Evolutionary conservation across 805 yeast species (phyloP).

Genomic region (Candida endomychidarum): DNA sequence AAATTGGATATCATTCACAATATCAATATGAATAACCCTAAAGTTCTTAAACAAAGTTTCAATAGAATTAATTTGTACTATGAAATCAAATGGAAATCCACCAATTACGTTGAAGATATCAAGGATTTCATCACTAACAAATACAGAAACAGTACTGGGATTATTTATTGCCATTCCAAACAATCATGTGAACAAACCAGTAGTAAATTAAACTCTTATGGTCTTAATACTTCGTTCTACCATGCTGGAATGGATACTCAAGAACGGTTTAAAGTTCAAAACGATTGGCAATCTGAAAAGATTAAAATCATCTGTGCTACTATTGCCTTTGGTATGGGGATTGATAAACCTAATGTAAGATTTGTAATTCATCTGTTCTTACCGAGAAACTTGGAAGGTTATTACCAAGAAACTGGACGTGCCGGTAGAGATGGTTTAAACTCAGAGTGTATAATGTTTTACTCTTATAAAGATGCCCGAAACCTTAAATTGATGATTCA

Average conservation of each 20-base stretch:
- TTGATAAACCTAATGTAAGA: constrained; percentile 93
- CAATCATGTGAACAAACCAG: constrained; percentile 84
- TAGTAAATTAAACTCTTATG: constrained; percentile 52
- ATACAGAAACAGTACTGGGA: constrained; percentile 69
- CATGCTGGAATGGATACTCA: constrained; percentile 94
- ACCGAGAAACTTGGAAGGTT: constrained; percentile 91
- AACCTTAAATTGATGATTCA: constrained; percentile 74
- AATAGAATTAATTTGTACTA: constrained; percentile 84
- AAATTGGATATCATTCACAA: constrained; percentile 82
- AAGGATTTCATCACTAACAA: constrained; percentile 50
- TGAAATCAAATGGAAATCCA: constrained; percentile 67
- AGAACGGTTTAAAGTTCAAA: constrained; percentile 70
- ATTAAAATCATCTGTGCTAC: constrained; percentile 91
- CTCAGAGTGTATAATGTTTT: constrained; percentile 82
- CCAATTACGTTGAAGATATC: constrained; percentile 57
- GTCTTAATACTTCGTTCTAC: constrained; percentile 71
- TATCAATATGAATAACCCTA: constrained; percentile 59
- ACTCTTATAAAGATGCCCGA: constrained; percentile 77
- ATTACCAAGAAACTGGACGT: constrained; percentile 97
- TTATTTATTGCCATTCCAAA: constrained; percentile 91
- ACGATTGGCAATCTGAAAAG: constrained; percentile 72
- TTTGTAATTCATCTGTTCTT: constrained; percentile 85
- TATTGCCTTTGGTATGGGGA: constrained; percentile 99
- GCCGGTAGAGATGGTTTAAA: constrained; percentile 94
- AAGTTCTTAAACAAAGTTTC: constrained; percentile 83